These are phyloP conservation scores for Yarrowia sp. DNA, from an alignment of 805 yeast genomes.

Conservation along the genomic window DNA sequence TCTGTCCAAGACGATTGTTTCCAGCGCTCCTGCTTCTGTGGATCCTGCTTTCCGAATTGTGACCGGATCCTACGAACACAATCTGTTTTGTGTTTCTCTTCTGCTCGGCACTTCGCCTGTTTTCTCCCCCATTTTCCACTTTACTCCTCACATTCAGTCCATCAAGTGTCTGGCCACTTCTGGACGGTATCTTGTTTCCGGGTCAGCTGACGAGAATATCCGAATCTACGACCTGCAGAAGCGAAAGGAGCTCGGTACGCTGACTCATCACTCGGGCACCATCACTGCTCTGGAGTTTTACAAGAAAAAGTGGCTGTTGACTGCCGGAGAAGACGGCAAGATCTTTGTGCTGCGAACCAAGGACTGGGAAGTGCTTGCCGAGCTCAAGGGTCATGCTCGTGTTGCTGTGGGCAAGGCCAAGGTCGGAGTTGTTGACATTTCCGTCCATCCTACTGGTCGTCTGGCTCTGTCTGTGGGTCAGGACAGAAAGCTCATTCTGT, in stretches of 20 bases:
- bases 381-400: constrained; percentile 77
- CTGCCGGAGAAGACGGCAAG: constrained; percentile 90
- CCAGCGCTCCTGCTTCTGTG: not conserved
- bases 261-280: constrained; percentile 88
- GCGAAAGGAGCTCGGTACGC: constrained; percentile 90
- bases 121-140: constrained; percentile 93
- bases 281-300: constrained; percentile 75
- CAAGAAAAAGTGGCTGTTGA: constrained; percentile 76
- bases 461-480: constrained; percentile 88
- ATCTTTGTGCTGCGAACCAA: constrained; percentile 92
- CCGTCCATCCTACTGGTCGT: constrained; percentile 88
- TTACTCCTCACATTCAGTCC: constrained; percentile 90
- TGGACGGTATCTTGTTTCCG: constrained; percentile 85
- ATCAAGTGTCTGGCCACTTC: constrained; percentile 85
- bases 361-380: constrained; percentile 94
- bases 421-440: constrained; percentile 81
- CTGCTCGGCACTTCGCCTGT: constrained; percentile 56
- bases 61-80: constrained; percentile 96
- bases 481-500: constrained; percentile 82
- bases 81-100: constrained; percentile 80
- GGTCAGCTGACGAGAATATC: constrained; percentile 94
- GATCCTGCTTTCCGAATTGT: constrained; percentile 64
- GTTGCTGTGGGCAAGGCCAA: constrained; percentile 45
- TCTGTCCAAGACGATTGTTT: not conserved
- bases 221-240: constrained; percentile 92